Percentiles rank a stretch among this genome's conserved stretches.
Evolutionary conservation across 73 alveolate genomes (phyloP).

Genomic region (Tetrahymena malaccensis): DNA sequence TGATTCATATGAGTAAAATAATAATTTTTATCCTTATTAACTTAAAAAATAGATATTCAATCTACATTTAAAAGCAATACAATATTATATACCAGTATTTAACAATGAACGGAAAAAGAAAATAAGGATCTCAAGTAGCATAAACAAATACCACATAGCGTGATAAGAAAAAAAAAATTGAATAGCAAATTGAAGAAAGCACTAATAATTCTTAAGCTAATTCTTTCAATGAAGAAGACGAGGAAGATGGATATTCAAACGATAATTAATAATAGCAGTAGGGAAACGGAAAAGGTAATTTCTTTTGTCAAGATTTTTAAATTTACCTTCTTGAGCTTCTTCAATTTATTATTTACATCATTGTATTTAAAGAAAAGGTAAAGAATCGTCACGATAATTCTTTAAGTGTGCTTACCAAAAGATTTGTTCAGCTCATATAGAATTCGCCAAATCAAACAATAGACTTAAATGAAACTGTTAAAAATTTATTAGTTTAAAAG

Average conservation of each 20-base stretch:
- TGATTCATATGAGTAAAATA: background rate
- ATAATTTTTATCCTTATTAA: background rate
- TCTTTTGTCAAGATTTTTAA: background rate
- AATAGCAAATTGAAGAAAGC: background rate
- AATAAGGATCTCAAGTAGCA: background rate
- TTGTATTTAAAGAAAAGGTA: background rate
- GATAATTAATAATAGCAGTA: background rate
- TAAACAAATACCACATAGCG: background rate
- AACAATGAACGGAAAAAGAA: background rate
- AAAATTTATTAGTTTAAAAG: slow-evolving; percentile 32
- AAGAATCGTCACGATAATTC: slow-evolving; percentile 47
- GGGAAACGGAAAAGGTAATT: background rate
- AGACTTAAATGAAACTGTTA: slow-evolving; percentile 48
- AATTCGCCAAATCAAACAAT: slow-evolving; percentile 37
- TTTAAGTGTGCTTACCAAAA: slow-evolving; percentile 48
- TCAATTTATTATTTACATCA: background rate
- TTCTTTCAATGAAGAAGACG: background rate
- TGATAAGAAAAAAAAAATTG: background rate
- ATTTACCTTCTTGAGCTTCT: background rate
- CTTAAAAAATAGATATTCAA: background rate
- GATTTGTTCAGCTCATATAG: slow-evolving; percentile 45
- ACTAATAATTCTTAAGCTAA: background rate
- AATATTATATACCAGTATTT: background rate
- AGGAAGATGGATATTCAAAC: background rate
- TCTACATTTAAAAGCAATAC: background rate